A percentile compares a stretch with the other conserved stretches of the same genome.
Evolutionary conservation across 2,329 filamentous ascomycete species (phyloP).

Genomic region (Sclerotiophoma versabilis): DNA sequence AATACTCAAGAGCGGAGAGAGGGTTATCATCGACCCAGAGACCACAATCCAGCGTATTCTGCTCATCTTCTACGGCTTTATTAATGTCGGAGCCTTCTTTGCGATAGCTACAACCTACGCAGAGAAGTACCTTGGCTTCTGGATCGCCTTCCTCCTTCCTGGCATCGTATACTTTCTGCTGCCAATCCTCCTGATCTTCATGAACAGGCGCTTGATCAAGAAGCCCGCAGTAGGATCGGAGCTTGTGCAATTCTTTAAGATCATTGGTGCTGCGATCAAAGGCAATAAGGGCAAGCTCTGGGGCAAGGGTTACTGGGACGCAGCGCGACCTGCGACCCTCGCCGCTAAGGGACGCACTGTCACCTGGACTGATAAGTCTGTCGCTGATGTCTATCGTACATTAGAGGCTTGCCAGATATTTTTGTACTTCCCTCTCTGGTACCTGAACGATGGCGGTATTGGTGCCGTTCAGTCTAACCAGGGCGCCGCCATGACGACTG

Average conservation of each 20-base stretch:
- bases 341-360: slow-evolving; percentile 27
- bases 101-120: slow-evolving; percentile 41
- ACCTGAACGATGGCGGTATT: slow-evolving; percentile 55
- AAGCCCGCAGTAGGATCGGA: slow-evolving; percentile 45
- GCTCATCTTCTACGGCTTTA: slow-evolving; percentile 45
- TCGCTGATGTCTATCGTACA: slow-evolving; percentile 17
- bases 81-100: slow-evolving; percentile 16
- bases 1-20: slow-evolving; percentile 44
- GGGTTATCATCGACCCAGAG: slow-evolving; percentile 55
- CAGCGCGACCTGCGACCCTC: slow-evolving; percentile 41
- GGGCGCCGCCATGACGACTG: slow-evolving; percentile 31
- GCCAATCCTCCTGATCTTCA: slow-evolving; percentile 30
- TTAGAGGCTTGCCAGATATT: slow-evolving; percentile 41
- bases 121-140: slow-evolving; percentile 53
- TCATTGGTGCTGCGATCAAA: slow-evolving; percentile 43
- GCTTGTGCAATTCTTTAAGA: slow-evolving; percentile 43
- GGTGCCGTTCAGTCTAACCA: slow-evolving; percentile 59
- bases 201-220: slow-evolving; percentile 47
- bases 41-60: slow-evolving; percentile 50
- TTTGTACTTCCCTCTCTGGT: slow-evolving; percentile 47
- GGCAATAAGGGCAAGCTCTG: slow-evolving; percentile 45
- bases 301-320: slow-evolving; percentile 44
- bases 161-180: slow-evolving; percentile 41
- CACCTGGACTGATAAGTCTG: slow-evolving; percentile 30
- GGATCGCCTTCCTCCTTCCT: slow-evolving; percentile 50